Evolutionary conservation across 495 filamentous ascomycete species (phyloP), one percentile per base, ranked within the genome.

Genomic region (Trichoderma virens): DNA sequence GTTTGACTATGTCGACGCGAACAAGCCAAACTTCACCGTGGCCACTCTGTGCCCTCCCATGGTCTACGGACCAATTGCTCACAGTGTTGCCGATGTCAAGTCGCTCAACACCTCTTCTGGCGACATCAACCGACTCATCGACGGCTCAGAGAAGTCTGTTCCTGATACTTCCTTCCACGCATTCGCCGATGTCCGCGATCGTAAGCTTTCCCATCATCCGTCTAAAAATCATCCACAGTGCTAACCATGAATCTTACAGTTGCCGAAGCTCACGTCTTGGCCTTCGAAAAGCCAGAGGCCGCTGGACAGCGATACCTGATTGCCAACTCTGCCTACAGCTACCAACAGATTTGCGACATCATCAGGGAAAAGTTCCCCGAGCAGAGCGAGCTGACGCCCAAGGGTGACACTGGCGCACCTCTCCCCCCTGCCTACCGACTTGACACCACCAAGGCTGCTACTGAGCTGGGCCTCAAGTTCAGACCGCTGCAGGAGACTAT

Each of bases 401-500:
- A 39, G 75, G 75, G 6, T 70, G 51, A 5, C 67, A 68, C 13
- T 71, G 68, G 1, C 64, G 60, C 13, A 51, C 62, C 30, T 63
- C 60, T 27, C 65, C 65, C 62, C 64, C 68, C 14, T 8, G 67
- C 72, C 32, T 85, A 80, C 65, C 70, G 69, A 38, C 63, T 81
- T 28, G 77, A 84, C 66, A 82, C 79, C 41, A 72, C 66, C 61
- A 73, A 80, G 67, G 76, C 74, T 6, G 68, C 71, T 70, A 76
- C 75, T 66, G 73, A 82, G 23, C 67, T 86, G 59, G 84, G 83
- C 6, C 63, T 84, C 43, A 72, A 80, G 70, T 86, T 79, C 67
- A 78, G 67, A 20, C 65, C 64, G 5, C 66, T 86, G 60, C 72
- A 79, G 64, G 73, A 80, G 54, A 78, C 70, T 23, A 74, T 84